phyloP scores from a whole-genome alignment of 176 grass and related monocot species.

The Zizania latifolia region DNA sequence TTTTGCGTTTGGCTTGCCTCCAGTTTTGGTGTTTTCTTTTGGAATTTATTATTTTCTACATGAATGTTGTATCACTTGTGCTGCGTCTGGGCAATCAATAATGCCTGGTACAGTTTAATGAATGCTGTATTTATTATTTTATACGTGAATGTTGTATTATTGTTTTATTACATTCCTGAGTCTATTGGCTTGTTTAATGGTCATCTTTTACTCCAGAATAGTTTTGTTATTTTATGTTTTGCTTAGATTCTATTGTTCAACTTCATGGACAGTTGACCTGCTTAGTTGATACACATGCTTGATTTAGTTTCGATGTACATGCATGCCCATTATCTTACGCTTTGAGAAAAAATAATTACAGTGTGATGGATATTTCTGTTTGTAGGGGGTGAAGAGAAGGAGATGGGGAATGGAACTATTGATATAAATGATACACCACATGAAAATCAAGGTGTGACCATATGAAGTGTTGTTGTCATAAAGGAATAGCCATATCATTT shows the following conservation, averaged over 20 bases:
- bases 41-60: not conserved
- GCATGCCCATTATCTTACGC: not conserved
- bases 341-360: not conserved
- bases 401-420: constrained; percentile 5
- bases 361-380: not conserved
- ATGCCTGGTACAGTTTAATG: not conserved
- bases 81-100: not conserved
- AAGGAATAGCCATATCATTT: not conserved
- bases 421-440: constrained; percentile 30
- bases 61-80: not conserved
- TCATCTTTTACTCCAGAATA: not conserved
- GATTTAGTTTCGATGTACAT: not conserved
- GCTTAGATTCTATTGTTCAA: not conserved
- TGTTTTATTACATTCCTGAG: not conserved
- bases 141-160: too few species aligned
- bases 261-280: not conserved
- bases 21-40: not conserved
- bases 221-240: too few species aligned
- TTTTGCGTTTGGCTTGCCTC: not conserved
- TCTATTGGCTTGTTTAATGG: not conserved
- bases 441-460: constrained; percentile 19
- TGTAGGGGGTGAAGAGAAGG: constrained; percentile 14
- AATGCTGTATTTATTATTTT: too few species aligned
- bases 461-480: not conserved
- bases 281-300: not conserved